Conservation (phyloP, 495 filamentous ascomycete species). For the Penicillium robsamsonii region DNA sequence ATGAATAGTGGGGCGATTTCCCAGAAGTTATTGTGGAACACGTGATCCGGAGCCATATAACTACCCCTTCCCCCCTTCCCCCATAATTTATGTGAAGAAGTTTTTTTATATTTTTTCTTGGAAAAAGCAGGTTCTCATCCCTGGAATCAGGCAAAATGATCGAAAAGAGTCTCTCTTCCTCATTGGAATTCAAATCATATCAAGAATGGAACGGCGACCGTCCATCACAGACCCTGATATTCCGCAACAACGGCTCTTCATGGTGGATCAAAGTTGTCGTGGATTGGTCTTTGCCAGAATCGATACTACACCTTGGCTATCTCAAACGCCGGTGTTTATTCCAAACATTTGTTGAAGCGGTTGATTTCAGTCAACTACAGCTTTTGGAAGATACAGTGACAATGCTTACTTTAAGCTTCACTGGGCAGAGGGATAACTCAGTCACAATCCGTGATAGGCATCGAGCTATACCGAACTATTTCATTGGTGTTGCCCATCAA, state of each 20-base stretch:
- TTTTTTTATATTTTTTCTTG: too few species aligned
- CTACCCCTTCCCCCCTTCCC: too few species aligned
- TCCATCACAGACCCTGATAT: slow-evolving; percentile 18
- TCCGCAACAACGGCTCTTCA: slow-evolving; percentile 11
- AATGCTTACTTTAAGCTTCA: background rate
- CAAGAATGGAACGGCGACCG: background rate
- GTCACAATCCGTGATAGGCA: slow-evolving; percentile 8
- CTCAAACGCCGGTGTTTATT: slow-evolving; percentile 12
- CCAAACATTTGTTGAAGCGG: slow-evolving; percentile 15
- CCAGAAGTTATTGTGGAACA: too few species aligned
- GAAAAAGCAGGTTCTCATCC: too few species aligned
- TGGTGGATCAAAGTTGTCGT: slow-evolving; percentile 21
- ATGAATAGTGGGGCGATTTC: too few species aligned
- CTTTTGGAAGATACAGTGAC: background rate
- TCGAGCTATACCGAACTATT: slow-evolving; percentile 8
- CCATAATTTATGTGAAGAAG: too few species aligned
- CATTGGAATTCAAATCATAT: background rate
- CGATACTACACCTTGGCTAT: slow-evolving; percentile 10
- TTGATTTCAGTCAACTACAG: background rate
- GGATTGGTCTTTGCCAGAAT: slow-evolving; percentile 9
- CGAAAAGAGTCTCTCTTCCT: too few species aligned
- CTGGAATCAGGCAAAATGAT: too few species aligned
- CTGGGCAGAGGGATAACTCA: background rate
- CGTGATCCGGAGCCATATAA: too few species aligned
- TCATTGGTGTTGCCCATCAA: slow-evolving; percentile 12